Evolutionary conservation across 176 grass and related monocot genomes (phyloP), one percentile per base, ranked within the genome.

Genomic region (Musa beccarii): DNA sequence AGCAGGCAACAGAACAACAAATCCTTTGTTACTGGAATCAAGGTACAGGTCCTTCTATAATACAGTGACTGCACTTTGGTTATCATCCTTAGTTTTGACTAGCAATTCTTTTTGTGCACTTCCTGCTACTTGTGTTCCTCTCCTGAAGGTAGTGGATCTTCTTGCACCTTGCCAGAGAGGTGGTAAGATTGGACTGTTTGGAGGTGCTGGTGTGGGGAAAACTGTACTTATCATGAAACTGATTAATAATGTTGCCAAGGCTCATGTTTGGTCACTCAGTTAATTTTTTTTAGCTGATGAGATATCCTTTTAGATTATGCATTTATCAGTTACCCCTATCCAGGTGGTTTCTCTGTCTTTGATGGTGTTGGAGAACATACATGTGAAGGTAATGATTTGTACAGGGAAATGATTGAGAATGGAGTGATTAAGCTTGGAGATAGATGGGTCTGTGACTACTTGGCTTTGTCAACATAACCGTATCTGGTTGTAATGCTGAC

Each of bases 291-390:
- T 61, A n/a, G 14, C n/a, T 16, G 29, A 29, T 29, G 2, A 29
- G 29, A 29, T 29, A 29, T 29, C 29, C 29, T 29, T 29, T 29
- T 29, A 29, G 29, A 29, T 29, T 29, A 29, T 29, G 29, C 29
- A 29, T 29, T 28, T 28, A 28, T 28, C 26, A 28, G 26, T 28
- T 28, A 28, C 1, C 26, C 26, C 26, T 28, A 28, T 3, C 49
- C 23, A 96, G 92, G 92, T 96, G 92, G 92, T 92, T 96, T 96
- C 83, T 96, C 92, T 86, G 92, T 96, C 68, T 96, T 96, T 64
- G 89, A 87, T 83, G 92, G 92, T 88, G 92, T 96, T 1, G 92
- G 92, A 74, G 92, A 96, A 54, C 87, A 89, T 80, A 96, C 92
- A 20, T 89, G 92, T 79, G 89, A 96, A 78, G 92, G 92, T 72